These are phyloP conservation scores for Artemisia tridentata DNA, from an alignment of 129 eudicot species.

Conservation along the genomic window DNA sequence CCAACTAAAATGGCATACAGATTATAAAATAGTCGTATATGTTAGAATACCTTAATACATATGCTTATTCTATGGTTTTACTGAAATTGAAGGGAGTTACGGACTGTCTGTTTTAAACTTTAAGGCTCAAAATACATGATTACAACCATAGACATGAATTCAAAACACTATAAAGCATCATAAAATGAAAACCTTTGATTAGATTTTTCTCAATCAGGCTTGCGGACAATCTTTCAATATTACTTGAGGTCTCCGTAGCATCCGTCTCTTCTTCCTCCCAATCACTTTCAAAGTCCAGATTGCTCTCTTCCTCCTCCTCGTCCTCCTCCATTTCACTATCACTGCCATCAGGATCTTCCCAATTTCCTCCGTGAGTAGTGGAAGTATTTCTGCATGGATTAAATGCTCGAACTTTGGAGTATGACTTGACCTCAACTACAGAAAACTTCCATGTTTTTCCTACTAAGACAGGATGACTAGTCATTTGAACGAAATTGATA, in stretches of 20 bases:
- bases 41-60: no score
- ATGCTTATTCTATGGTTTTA: no score
- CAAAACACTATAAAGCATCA: neutral
- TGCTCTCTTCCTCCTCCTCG: conserved; percentile 48
- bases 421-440: conserved; percentile 3
- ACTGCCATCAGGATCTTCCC: conserved; percentile 87
- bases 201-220: conserved; percentile 57
- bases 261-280: conserved; percentile 57
- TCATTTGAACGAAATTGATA: neutral
- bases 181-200: conserved; percentile 45
- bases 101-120: neutral
- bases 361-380: conserved; percentile 30
- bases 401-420: conserved; percentile 14
- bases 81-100: no score
- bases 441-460: conserved; percentile 22
- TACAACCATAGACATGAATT: neutral
- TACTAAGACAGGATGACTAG: conserved; percentile 11
- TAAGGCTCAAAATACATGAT: neutral
- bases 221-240: conserved; percentile 32
- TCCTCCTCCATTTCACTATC: conserved; percentile 48
- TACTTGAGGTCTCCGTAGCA: conserved; percentile 25
- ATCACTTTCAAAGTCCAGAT: conserved; percentile 75
- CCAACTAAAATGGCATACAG: no score
- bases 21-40: no score
- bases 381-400: conserved; percentile 23